These are phyloP conservation scores for Pleurotus citrinopileatus DNA, from an alignment of 768 basidiomycete genomes.

Conservation along the genomic window DNA sequence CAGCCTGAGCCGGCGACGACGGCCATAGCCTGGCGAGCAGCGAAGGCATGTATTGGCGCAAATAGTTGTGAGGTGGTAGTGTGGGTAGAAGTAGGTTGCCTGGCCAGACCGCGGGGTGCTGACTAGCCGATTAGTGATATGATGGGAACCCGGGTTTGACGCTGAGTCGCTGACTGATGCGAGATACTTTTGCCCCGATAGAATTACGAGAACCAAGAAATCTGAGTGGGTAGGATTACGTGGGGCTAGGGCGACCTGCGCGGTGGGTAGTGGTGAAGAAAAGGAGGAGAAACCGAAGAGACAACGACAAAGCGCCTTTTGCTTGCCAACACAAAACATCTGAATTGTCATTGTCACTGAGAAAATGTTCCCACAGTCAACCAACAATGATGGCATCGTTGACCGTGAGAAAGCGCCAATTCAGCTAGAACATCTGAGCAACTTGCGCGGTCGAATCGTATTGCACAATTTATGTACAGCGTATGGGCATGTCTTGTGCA, in stretches of 20 bases:
- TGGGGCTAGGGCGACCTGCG: constrained; percentile 5
- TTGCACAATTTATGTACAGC: too few species aligned
- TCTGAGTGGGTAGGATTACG: background rate
- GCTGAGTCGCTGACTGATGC: background rate
- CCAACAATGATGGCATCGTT: background rate
- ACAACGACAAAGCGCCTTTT: background rate
- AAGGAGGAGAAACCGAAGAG: background rate
- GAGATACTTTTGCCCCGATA: background rate
- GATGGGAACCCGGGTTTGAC: background rate
- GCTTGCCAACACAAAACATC: constrained; percentile 5
- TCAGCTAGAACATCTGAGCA: background rate
- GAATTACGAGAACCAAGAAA: background rate
- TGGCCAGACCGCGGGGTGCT: background rate
- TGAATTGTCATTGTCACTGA: constrained; percentile 7
- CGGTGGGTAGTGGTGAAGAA: background rate
- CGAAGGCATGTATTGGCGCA: constrained; percentile 7
- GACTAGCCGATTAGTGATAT: constrained; percentile 9
- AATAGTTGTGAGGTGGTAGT: background rate
- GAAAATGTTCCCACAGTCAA: constrained; percentile 7
- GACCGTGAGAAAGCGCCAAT: background rate
- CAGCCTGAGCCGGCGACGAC: constrained; percentile 14
- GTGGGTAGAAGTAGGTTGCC: background rate
- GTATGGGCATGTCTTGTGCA: too few species aligned
- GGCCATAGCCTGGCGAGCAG: constrained; percentile 8
- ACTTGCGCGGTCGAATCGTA: background rate